Evolutionary conservation across 768 basidiomycete genomes (phyloP).

Genomic region (Xerocomellus amylosporus): DNA sequence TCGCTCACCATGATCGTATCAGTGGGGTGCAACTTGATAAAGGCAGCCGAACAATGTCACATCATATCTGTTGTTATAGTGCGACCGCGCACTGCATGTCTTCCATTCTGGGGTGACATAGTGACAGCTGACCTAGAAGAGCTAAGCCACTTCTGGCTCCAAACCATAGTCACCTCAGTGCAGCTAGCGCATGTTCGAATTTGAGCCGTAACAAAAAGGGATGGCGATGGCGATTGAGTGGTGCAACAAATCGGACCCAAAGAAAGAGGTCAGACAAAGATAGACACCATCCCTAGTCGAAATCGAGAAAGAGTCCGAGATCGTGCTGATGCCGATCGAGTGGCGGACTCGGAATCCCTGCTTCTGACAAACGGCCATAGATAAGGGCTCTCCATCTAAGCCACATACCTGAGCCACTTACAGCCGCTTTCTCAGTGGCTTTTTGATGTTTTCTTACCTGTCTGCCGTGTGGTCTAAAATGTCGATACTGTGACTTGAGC

Average conservation of each 20-base stretch:
- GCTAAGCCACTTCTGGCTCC: not conserved
- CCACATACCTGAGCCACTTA: not conserved
- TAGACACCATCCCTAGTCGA: not conserved
- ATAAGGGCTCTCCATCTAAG: not conserved
- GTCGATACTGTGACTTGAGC: not conserved
- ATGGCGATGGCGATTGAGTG: not conserved
- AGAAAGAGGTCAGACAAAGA: not conserved
- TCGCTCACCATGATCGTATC: slow-evolving; percentile 26
- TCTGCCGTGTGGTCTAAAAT: not conserved
- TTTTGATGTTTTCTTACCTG: not conserved
- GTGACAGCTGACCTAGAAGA: slow-evolving; percentile 16
- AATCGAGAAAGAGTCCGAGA: not conserved
- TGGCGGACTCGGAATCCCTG: not conserved
- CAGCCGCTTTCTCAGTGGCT: not conserved
- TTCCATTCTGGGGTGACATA: slow-evolving; percentile 23
- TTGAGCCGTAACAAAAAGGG: not conserved
- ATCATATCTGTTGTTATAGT: slow-evolving; percentile 10
- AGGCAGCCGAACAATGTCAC: slow-evolving; percentile 10
- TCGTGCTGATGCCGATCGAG: not conserved
- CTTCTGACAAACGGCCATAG: not conserved
- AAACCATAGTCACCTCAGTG: not conserved
- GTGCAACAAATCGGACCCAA: not conserved
- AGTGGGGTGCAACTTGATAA: slow-evolving; percentile 6
- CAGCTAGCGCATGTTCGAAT: not conserved
- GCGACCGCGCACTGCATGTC: slow-evolving; percentile 13